A percentile compares a stretch with the other conserved stretches of the same genome.
phyloP scores from a whole-genome alignment of 1,139 yeast genomes.

The Zygosaccharomyces pseudobailii region DNA sequence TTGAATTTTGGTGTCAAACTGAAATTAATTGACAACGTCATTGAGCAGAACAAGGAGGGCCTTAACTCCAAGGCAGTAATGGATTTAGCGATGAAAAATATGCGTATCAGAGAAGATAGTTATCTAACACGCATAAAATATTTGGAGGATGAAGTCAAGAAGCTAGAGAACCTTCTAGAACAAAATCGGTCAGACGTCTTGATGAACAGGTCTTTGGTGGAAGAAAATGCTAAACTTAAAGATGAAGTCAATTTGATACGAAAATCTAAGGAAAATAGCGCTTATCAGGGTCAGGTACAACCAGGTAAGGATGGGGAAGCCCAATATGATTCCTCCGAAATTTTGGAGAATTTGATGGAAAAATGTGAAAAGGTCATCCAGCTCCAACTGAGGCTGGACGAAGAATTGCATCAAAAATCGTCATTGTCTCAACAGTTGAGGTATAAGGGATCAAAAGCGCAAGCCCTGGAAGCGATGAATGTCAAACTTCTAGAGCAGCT shows the following conservation, averaged over 20 bases:
- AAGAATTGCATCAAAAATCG: constrained; percentile 13
- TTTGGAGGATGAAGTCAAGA: constrained; percentile 47
- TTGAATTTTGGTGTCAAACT: constrained; percentile 79
- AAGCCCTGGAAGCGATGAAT: constrained; percentile 20
- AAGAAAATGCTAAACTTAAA: constrained; percentile 44
- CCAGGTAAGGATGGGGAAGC: constrained; percentile 4
- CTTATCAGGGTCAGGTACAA: constrained; percentile 1
- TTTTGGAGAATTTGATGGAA: constrained; percentile 19
- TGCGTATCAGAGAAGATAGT: constrained; percentile 46
- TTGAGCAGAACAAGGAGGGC: constrained; percentile 61
- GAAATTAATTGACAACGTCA: constrained; percentile 62
- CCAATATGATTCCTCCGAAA: constrained; percentile 6
- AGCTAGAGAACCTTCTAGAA: constrained; percentile 41
- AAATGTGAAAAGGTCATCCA: constrained; percentile 25
- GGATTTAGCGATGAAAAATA: constrained; percentile 41
- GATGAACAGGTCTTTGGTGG: constrained; percentile 37
- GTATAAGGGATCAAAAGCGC: constrained; percentile 11
- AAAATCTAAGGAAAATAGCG: constrained; percentile 23
- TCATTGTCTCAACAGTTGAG: constrained; percentile 12
- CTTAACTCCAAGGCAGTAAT: constrained; percentile 55
- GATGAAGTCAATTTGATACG: constrained; percentile 40
- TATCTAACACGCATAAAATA: constrained; percentile 42
- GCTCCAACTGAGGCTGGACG: constrained; percentile 21
- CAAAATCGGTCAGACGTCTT: constrained; percentile 38
- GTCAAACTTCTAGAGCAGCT: constrained; percentile 20